Base-by-base conservation (phyloP, 108 stramenopile species). In the Ochromonas danica region DNA sequence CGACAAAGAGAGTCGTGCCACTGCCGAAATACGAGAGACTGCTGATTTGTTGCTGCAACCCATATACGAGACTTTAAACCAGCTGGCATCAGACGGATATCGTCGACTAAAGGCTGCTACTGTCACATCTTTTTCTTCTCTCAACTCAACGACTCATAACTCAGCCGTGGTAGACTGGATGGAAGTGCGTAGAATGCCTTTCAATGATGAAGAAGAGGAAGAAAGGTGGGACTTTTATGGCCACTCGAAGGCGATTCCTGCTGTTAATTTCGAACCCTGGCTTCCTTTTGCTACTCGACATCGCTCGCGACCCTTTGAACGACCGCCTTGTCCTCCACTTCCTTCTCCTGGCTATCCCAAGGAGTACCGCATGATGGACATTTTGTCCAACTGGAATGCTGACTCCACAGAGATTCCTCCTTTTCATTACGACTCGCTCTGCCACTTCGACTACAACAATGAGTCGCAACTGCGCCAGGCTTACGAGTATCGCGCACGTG, bases 401-500 rank as follows among this genome's bases (percentile, higher is more conserved):
- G 87, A 89, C 81, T 35, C 45, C 38, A 67, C 10, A 0, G 10
- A 42, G 3, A 71, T 88, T 1, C 88, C 88, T 22, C 42, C 71
- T 3, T 27, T 62, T 30, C 81, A 83, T 42, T 88, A 85, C 79
- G 45, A 81, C 35, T 71, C 85, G 1, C 41, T 86, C 0, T 85
- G 87, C 42, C 78, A 82, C 60, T 87, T 80, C 39, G 85, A 88
- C 79, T 87, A 93, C 80, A 51, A 87, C 36, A 91, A 87, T 1
- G 93, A 96, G 62, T 14, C 63, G 6, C 40, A 78, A 62, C 81
- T 91, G 27, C 81, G 80, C 62, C 93, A 96, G 86, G 93, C 93
- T 1, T 81, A 88, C 39, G 81, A 79, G 27, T 98, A 97, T 84
- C 89, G 96, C 27, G 79, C 89, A 14, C 87, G 85, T 17, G 97